phyloP scores from a whole-genome alignment of 345 rosid species.

The Excoecaria cochinchinensis region DNA sequence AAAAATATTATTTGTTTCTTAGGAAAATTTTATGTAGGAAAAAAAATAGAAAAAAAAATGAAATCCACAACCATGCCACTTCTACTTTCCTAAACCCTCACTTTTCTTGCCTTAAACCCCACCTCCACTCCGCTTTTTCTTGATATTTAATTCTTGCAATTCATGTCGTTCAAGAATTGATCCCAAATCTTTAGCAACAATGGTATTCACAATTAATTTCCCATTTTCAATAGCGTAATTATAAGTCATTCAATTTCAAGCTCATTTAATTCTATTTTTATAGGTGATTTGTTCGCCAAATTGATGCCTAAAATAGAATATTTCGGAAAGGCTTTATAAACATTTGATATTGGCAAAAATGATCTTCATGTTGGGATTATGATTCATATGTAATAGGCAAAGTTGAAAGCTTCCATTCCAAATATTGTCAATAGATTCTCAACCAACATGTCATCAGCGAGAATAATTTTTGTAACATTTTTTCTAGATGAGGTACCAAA shows the following conservation, averaged over 20 bases:
- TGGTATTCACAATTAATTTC: constrained; percentile 23
- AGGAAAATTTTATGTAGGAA: too few relatives aligned
- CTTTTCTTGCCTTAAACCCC: too few relatives aligned
- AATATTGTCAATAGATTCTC: constrained; percentile 38
- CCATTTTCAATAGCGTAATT: neutral
- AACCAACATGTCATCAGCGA: too few relatives aligned
- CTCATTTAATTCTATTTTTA: neutral
- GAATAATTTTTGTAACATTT: too few relatives aligned
- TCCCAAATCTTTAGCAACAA: constrained; percentile 32
- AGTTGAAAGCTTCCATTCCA: constrained; percentile 45
- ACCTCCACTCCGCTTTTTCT: constrained; percentile 42
- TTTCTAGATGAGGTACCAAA: too few relatives aligned
- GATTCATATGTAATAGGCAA: constrained; percentile 24
- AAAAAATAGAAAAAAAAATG: too few relatives aligned
- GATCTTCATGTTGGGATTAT: constrained; percentile 44
- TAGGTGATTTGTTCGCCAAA: constrained; percentile 35
- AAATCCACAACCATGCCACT: too few relatives aligned
- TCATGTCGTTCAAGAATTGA: constrained; percentile 41
- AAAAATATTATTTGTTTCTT: too few relatives aligned
- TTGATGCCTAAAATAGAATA: constrained; percentile 40
- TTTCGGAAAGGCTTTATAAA: constrained; percentile 47
- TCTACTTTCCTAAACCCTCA: too few relatives aligned
- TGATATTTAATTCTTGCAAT: constrained; percentile 43
- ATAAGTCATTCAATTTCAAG: neutral
- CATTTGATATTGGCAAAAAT: constrained; percentile 63